Evolutionary conservation across 257 asterid species (phyloP).

Genomic region (Solanum dulcamara): DNA sequence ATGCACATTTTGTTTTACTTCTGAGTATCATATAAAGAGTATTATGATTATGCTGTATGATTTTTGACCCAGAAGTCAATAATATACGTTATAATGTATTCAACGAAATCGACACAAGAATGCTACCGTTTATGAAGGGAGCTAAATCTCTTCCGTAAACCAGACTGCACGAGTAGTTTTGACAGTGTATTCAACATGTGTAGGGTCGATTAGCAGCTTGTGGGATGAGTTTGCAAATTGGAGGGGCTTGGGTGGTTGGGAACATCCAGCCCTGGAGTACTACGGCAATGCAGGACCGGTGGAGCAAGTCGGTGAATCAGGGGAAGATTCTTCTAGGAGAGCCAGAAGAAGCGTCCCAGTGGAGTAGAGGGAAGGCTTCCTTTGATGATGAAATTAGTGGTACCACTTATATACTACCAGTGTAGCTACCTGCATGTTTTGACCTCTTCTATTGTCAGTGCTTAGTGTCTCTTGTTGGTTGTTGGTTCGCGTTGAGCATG

Average conservation of each 20-base stretch:
- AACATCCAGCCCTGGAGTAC: conserved; percentile 32
- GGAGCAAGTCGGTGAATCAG: conserved; percentile 5
- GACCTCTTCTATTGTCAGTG: not conserved
- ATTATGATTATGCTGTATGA: not conserved
- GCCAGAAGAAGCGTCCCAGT: conserved; percentile 39
- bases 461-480: not conserved
- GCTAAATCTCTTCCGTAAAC: not conserved
- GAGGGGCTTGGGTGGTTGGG: conserved; percentile 47
- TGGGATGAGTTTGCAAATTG: conserved; percentile 48
- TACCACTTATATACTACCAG: not conserved
- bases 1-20: not conserved
- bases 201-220: conserved; percentile 24
- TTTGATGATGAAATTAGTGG: not conserved
- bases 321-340: not conserved
- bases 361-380: conserved; percentile 17
- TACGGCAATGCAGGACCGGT: conserved; percentile 14
- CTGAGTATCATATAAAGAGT: not conserved
- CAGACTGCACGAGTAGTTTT: not conserved
- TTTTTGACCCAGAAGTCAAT: not conserved
- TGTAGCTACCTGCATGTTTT: not conserved
- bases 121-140: not conserved
- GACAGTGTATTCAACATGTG: not conserved
- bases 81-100: not conserved
- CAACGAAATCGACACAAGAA: not conserved
- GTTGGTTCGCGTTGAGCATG: not conserved